Conservation (phyloP, 768 basidiomycete species). For the Pleurotus citrinopileatus region DNA sequence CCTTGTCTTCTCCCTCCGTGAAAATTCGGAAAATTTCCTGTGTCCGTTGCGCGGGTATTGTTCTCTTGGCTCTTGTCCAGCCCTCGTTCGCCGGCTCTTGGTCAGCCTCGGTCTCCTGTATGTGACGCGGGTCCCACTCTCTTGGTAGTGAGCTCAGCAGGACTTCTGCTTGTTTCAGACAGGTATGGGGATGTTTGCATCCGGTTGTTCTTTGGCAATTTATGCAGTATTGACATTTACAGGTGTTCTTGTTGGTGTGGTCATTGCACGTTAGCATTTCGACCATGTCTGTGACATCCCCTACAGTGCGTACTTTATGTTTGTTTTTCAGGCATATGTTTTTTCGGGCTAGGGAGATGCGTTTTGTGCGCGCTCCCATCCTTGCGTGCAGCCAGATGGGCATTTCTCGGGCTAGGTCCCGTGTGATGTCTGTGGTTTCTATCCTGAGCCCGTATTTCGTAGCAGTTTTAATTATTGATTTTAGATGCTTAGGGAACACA, state of each 20-base stretch:
- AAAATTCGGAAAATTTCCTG: not conserved
- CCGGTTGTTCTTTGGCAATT: not conserved
- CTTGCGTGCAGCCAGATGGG: not conserved
- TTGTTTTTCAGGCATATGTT: conserved; percentile 1
- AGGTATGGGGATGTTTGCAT: conserved; percentile 2
- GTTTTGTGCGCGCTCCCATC: not conserved
- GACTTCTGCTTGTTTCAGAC: not conserved
- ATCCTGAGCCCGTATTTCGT: conserved; percentile 4
- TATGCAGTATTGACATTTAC: not conserved
- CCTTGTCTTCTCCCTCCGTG: not conserved
- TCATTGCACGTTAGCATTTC: not conserved
- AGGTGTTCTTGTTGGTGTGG: not conserved
- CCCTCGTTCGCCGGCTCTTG: not conserved
- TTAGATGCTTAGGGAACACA: not conserved
- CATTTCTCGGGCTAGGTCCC: not conserved
- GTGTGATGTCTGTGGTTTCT: not conserved
- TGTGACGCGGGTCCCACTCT: conserved; percentile 6
- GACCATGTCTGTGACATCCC: not conserved
- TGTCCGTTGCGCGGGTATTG: not conserved
- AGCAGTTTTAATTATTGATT: conserved; percentile 2
- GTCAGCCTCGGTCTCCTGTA: not conserved
- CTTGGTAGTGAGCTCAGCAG: conserved; percentile 1
- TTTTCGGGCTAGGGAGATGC: not conserved
- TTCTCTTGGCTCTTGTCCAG: not conserved
- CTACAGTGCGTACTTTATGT: not conserved